Base-by-base conservation (phyloP, 2,329 filamentous ascomycete species). In the Neocucurbitaria cava region DNA sequence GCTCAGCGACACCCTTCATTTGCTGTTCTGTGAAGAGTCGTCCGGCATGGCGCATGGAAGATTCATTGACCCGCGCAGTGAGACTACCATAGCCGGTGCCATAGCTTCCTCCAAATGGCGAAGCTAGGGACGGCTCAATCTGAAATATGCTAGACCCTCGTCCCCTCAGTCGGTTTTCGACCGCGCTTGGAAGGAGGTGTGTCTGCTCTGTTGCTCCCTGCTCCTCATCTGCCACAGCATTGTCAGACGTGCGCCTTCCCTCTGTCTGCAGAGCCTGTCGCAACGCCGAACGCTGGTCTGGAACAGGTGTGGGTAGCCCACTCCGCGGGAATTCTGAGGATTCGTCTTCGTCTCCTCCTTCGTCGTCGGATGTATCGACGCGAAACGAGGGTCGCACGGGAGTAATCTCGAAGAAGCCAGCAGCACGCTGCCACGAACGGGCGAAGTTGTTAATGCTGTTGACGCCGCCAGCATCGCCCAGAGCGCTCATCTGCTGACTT, bases 381-480 rank as follows among this genome's bases (percentile, higher is more conserved):
- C 91, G 81, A 71, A 96, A 92, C 30, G 90, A 89, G 13, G 88
- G 87, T 15, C 88, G 86, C 50, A 90, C 88, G 5, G 92, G 91
- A 30, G 95, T 88, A 64, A 96, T 91, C 74, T 97, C 93, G 60
- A 87, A 85, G 76, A 98, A 98, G 52, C 85, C 89, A 23, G 92
- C 92, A 33, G 94, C 94, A 73, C 94, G 88, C 76, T 94, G 91
- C 90, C 92, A 96, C 66, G 91, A 96, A 56, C 90, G 86, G 40
- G 93, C 91, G 73, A 98, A 98, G 69, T 93, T 96, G 70, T 95
- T 89, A 67, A 98, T 90, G 76, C 91, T 96, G 80, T 98, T 98
- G 57, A 93, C 89, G 46, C 94, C 94, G 61, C 94, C 95, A 43
- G 91, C 88, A 56, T 96, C 88, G 62, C 90, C 67, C 18, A 81